Conservation (phyloP, 1,284 basidiomycete genomes). For the Leccinum ponderosum region DNA sequence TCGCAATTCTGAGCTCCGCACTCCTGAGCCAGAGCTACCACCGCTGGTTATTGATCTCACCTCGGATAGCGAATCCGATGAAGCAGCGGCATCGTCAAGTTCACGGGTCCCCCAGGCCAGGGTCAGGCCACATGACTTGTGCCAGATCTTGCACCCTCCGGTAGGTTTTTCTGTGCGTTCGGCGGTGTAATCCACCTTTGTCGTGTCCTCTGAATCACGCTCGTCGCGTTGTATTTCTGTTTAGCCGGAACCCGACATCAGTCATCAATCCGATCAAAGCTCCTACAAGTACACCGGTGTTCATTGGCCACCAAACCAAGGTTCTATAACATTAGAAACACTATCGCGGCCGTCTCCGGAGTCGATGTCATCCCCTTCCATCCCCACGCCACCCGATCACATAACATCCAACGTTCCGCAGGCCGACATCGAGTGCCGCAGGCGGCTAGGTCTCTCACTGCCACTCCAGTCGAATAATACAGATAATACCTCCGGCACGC, state of each 20-base stretch:
- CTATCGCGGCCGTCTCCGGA: not conserved
- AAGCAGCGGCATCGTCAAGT: not conserved
- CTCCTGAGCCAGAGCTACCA: not conserved
- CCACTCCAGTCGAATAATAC: slow-evolving; percentile 3
- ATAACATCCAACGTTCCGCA: not conserved
- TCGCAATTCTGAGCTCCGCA: slow-evolving; percentile 11
- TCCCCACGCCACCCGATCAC: not conserved
- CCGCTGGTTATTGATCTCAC: slow-evolving; percentile 29
- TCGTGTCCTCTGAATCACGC: slow-evolving; percentile 1
- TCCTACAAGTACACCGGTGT: not conserved
- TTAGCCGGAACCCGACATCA: slow-evolving; percentile 9
- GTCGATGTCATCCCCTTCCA: not conserved
- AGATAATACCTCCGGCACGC: slow-evolving; percentile 8
- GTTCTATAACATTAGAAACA: not conserved
- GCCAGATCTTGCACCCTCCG: not conserved
- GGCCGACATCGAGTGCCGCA: slow-evolving; percentile 1
- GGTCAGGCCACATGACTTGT: not conserved
- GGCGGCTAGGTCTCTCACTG: slow-evolving; percentile 5
- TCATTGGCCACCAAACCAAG: slow-evolving; percentile 3
- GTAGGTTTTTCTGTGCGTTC: slow-evolving; percentile 14
- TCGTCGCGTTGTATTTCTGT: slow-evolving; percentile 6
- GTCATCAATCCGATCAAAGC: slow-evolving; percentile 1
- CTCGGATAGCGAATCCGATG: slow-evolving; percentile 10
- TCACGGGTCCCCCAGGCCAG: not conserved
- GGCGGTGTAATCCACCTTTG: not conserved